A percentile compares a stretch with the other conserved stretches of the same genome.
Conservation (phyloP, 345 rosid species). For the Salix suchowensis region DNA sequence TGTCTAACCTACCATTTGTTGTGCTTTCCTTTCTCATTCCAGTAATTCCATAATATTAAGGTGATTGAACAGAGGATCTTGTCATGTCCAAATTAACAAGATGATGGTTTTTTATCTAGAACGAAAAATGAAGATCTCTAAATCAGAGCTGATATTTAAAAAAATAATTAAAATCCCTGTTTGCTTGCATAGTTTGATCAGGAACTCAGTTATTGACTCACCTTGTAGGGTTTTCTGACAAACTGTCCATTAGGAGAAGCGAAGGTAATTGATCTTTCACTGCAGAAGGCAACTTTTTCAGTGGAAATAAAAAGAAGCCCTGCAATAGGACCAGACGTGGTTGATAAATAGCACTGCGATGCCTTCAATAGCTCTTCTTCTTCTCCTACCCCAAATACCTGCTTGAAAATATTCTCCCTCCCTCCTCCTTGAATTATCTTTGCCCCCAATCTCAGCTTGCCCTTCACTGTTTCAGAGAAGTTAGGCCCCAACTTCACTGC, state of each 20-base stretch:
- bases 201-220: neutral
- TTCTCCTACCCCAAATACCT: constrained; percentile 35
- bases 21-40: no score
- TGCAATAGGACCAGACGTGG: constrained; percentile 52
- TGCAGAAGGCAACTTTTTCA: constrained; percentile 24
- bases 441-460: constrained; percentile 25
- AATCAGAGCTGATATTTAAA: neutral
- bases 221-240: constrained; percentile 47
- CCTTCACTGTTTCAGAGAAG: constrained; percentile 34
- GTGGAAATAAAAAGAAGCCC: constrained; percentile 49
- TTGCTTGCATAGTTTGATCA: neutral
- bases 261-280: constrained; percentile 23
- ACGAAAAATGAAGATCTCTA: no score
- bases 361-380: constrained; percentile 52
- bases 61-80: no score
- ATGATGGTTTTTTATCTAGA: no score
- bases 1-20: no score
- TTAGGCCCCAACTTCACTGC: constrained; percentile 46
- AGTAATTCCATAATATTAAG: no score
- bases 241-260: constrained; percentile 35
- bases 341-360: constrained; percentile 51
- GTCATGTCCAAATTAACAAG: no score
- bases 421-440: constrained; percentile 24
- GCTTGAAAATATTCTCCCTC: constrained; percentile 30
- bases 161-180: neutral